Evolutionary conservation across 345 rosid genomes (phyloP).

Genomic region (Gossypium bickii): DNA sequence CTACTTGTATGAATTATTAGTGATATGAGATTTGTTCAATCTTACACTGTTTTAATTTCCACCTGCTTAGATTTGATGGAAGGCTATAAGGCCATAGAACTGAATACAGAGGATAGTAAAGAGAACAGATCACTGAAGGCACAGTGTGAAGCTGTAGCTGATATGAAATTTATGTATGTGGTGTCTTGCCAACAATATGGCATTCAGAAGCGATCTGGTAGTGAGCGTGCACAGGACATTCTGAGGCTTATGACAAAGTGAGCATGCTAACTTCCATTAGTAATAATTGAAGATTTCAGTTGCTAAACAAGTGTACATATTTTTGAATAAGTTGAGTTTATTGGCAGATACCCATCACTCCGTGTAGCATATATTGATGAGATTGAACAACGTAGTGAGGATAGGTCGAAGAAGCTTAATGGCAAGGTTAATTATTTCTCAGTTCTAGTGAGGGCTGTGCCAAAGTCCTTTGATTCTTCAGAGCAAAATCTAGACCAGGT

Average conservation of each 20-base stretch:
- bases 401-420: conserved; percentile 54
- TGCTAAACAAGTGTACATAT: conserved; percentile 8
- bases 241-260: conserved; percentile 87
- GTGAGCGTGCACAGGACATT: conserved; percentile 81
- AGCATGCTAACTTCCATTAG: conserved; percentile 13
- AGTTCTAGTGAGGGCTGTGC: conserved; percentile 80
- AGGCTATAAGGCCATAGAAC: conserved; percentile 89
- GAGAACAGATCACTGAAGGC: conserved; percentile 80
- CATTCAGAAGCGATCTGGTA: conserved; percentile 80
- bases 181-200: conserved; percentile 99
- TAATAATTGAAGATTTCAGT: conserved; percentile 1
- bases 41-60: conserved; percentile 22
- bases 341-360: conserved; percentile 88
- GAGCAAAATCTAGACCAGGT: conserved; percentile 95
- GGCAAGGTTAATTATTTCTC: conserved; percentile 73
- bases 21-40: conserved; percentile 12
- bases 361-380: conserved; percentile 99
- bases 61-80: conserved; percentile 76
- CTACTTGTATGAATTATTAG: not conserved
- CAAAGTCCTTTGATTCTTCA: conserved; percentile 79
- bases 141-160: conserved; percentile 96
- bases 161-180: conserved; percentile 92
- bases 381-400: conserved; percentile 83
- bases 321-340: not conserved
- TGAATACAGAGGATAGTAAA: conserved; percentile 60